Percentiles rank a stretch among this genome's conserved stretches.
These are phyloP conservation scores for Coprinellus aureogranulatus DNA, from an alignment of 768 basidiomycete genomes.

Conservation along the genomic window DNA sequence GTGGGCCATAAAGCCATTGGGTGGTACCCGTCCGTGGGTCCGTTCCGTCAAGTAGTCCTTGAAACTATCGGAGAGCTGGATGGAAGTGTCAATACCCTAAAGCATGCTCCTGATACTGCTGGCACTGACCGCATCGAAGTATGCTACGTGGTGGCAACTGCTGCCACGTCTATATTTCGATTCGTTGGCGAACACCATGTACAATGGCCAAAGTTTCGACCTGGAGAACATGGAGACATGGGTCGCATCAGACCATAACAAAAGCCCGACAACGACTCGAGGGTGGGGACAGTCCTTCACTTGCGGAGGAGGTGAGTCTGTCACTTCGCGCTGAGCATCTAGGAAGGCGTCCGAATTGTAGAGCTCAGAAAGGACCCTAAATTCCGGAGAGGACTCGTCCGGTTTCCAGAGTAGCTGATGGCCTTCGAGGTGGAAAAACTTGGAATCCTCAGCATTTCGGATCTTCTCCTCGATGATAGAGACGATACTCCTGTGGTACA, in stretches of 20 bases:
- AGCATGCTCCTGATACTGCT: no score
- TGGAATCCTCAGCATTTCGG: conserved; percentile 4
- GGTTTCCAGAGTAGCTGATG: conserved; percentile 12
- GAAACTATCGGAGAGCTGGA: no score
- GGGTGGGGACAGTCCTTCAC: conserved; percentile 16
- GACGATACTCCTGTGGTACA: background rate
- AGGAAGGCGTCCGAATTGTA: conserved; percentile 19
- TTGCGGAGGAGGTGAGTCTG: background rate
- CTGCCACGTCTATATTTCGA: no score
- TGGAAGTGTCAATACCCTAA: no score
- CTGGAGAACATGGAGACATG: no score
- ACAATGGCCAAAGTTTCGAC: no score
- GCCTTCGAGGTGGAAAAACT: conserved; percentile 13
- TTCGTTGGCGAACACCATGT: no score
- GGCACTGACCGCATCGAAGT: no score
- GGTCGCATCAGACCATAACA: conserved; percentile 26
- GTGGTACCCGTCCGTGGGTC: no score
- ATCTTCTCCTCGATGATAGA: background rate
- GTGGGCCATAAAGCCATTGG: no score
- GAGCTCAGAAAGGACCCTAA: conserved; percentile 15
- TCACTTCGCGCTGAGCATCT: conserved; percentile 11
- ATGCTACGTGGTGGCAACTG: no score
- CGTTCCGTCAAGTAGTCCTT: no score
- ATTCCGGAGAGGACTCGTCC: background rate
- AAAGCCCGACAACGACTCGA: conserved; percentile 13